phyloP scores from a whole-genome alignment of 352 stramenopile species.

The Pythium oligandrum region DNA sequence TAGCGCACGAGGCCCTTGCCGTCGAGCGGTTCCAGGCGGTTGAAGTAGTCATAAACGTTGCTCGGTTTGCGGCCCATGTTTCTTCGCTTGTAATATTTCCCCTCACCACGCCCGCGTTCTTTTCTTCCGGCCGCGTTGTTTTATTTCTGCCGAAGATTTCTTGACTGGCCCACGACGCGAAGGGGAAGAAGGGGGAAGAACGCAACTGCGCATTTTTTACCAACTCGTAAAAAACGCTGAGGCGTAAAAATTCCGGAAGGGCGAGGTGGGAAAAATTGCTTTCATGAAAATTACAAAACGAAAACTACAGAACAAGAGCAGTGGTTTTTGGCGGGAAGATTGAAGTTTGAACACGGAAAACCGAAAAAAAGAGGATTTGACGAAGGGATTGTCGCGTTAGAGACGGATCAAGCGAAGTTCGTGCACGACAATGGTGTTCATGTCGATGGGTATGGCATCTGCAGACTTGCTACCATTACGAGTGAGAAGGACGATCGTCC shows the following conservation, averaged over 20 bases:
- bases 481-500: slow-evolving; percentile 15
- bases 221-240: slow-evolving; percentile 9
- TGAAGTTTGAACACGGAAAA: slow-evolving; percentile 6
- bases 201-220: slow-evolving; percentile 16
- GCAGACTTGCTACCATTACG: not conserved
- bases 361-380: too few relatives aligned
- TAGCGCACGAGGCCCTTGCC: slow-evolving; percentile 76
- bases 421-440: slow-evolving; percentile 69
- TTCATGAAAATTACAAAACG: slow-evolving; percentile 16
- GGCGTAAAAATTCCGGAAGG: slow-evolving; percentile 16
- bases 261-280: too few relatives aligned
- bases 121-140: slow-evolving; percentile 22
- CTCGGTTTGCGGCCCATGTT: slow-evolving; percentile 74
- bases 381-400: too few relatives aligned
- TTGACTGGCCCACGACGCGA: slow-evolving; percentile 1
- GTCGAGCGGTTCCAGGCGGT: slow-evolving; percentile 59
- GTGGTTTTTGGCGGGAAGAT: slow-evolving; percentile 16
- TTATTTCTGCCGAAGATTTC: slow-evolving; percentile 18
- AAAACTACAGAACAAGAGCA: slow-evolving; percentile 18
- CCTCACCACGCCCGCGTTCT: not conserved
- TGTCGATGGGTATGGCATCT: slow-evolving; percentile 30
- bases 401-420: slow-evolving; percentile 28
- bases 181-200: not conserved
- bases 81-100: slow-evolving; percentile 33
- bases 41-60: slow-evolving; percentile 87